A percentile compares a stretch with the other conserved stretches of the same genome.
These are phyloP conservation scores for Corylus heterophylla DNA, from an alignment of 306 rosid genomes.

Conservation along the genomic window DNA sequence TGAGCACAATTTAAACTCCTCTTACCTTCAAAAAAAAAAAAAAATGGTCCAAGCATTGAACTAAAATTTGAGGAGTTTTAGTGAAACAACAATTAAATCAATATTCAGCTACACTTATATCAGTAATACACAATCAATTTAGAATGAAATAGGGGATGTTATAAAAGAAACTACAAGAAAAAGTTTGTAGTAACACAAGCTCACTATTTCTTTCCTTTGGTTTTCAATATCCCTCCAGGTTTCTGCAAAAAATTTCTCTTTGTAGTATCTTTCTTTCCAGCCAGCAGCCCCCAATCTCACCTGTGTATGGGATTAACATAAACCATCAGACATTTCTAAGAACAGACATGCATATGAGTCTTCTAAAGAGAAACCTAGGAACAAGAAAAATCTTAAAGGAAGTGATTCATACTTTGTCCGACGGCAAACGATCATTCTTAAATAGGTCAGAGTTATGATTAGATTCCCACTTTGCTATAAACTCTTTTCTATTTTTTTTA, in stretches of 20 bases:
- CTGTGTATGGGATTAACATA: constrained; percentile 18
- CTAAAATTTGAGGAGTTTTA: neutral
- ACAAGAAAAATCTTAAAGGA: too few relatives aligned
- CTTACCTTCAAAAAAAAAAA: too few relatives aligned
- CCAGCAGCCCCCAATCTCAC: constrained; percentile 38
- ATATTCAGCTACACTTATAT: neutral
- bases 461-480: constrained; percentile 23
- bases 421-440: constrained; percentile 6
- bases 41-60: too few relatives aligned
- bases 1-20: too few relatives aligned
- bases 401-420: constrained; percentile 22
- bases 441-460: constrained; percentile 32
- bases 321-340: too few relatives aligned
- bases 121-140: too few relatives aligned
- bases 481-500: constrained; percentile 45
- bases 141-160: too few relatives aligned
- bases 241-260: constrained; percentile 48
- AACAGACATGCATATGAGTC: too few relatives aligned
- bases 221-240: constrained; percentile 29
- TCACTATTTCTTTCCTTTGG: constrained; percentile 46
- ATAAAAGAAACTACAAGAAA: neutral
- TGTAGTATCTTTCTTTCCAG: constrained; percentile 52
- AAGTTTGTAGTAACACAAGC: neutral
- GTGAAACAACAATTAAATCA: neutral
- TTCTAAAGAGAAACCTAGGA: neutral